Evolutionary conservation across 192 early-diverging fungal species (phyloP), one percentile per base, ranked within the genome.

Genomic region (Coemansia sp.): DNA sequence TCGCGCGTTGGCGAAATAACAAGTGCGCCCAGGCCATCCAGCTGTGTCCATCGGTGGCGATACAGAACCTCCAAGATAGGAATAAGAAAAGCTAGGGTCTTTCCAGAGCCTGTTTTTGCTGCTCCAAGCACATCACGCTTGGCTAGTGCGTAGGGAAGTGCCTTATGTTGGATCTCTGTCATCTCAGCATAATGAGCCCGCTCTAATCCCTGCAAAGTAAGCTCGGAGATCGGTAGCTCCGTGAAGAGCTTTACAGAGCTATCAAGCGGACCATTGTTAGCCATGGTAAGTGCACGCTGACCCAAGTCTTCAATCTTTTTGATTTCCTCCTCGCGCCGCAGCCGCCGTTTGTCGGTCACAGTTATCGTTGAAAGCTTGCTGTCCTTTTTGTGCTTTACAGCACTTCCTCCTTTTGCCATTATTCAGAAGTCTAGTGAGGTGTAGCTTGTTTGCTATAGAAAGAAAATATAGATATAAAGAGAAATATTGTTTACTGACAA

Each of bases 131-230:
- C 85, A 69, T 93, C 92, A 50, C 85, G 83, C 47, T 83, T 83
- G 8, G 83, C 85, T 31, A 93, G 71, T 4, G 86, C 89, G 31
- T 89, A 68, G 19, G 89, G 87, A 48, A 93, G 71, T 6, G 90
- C 85, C 61, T 90, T 90, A 50, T 82, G 84, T 66, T 98, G 97
- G 70, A 98, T 94, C 52, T 94, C 93, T 2, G 97, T 98, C 89
- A 94, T 88, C 76, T 95, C 91, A 21, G 89, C 82, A 69, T 87
- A 98, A 73, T 94, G 92, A 22, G 94, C 86, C 34, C 87, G 83
- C 52, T 83, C 80, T 3, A 98, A 84, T 16, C 94, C 97, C 53
- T 83, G 69, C 21, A 82, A 56, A 5, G 90, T 92, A 9, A 28
- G 24, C 9, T 26, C 56, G 7, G 77, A 79, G 32, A 79, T 74